Base-by-base conservation (phyloP, 23 red algal genomes). In the Cyanidiococcus yangmingshanensis region DNA sequence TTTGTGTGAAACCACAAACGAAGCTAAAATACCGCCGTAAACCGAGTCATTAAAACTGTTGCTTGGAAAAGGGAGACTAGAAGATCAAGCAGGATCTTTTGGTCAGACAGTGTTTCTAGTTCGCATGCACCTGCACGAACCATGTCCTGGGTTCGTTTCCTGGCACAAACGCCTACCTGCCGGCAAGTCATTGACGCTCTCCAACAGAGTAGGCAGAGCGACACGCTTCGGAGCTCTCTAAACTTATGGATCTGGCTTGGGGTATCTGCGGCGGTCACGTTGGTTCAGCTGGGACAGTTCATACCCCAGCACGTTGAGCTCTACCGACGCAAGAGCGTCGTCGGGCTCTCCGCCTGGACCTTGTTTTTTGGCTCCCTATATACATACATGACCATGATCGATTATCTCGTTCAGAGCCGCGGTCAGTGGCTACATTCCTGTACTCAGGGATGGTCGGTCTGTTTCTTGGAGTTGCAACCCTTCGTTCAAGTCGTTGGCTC, bases 231-330 rank as follows among this genome's bases (percentile, higher is more conserved):
- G 45, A 54, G 45, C 21, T 7, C 45, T 7, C 12, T 54, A 21
- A 7, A 21, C 45, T 21, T 21, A 21, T 54, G 45, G 45, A 21
- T 54, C 45, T 54, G 12, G 45, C 21, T 21, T 54, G 45, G 12
- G 45, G 45, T 21, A 54, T 54, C 45, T 7, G 45, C 45, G 45
- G 12, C 21, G 45, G 45, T 92, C 39, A 92, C 79, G 26, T 38
- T 83, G 37, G 41, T 92, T 15, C 89, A 92, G 59, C 83, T 92
- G 50, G 89, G 84, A 2, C 89, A 92, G 68, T 87, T 92, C 40
- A 36, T 92, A 1, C 89, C 89, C 26, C 89, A 92, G 76, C 89
- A 92, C 54, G 57, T 80, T 74, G 89, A 92, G 39, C 82, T 92
- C 80, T 68, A 75, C 45, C 41, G 59, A 31, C 83, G 77, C 63